A percentile compares a stretch with the other conserved stretches of the same genome.
These are phyloP conservation scores for Ogataea nakhonphanomensis DNA, from an alignment of 805 yeast species.

Conservation along the genomic window DNA sequence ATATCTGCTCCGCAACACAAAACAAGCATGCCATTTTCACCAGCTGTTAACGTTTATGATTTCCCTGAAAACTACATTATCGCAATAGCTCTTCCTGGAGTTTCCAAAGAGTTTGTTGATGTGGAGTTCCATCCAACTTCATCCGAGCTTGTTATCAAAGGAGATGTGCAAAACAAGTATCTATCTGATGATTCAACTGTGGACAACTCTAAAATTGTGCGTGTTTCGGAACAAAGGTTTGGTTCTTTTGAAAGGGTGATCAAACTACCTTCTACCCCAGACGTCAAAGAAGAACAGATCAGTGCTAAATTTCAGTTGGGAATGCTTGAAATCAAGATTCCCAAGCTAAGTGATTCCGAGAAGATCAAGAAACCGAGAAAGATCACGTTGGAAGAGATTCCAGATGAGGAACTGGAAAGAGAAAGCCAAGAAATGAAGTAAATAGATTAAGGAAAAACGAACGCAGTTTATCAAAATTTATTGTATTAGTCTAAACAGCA, in stretches of 20 bases:
- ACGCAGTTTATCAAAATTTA: background rate
- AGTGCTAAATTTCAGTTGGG: slow-evolving; percentile 55
- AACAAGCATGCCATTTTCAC: slow-evolving; percentile 48
- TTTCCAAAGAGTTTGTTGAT: slow-evolving; percentile 47
- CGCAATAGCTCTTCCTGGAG: slow-evolving; percentile 57
- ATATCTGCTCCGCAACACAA: slow-evolving; percentile 44
- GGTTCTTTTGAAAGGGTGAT: slow-evolving; percentile 58
- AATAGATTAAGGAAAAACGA: background rate
- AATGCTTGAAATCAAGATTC: slow-evolving; percentile 47
- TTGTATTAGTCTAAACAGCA: slow-evolving; percentile 8
- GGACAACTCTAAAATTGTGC: slow-evolving; percentile 34
- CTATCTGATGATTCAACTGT: slow-evolving; percentile 34
- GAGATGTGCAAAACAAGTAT: slow-evolving; percentile 40
- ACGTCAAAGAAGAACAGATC: slow-evolving; percentile 50
- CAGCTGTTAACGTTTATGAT: slow-evolving; percentile 58
- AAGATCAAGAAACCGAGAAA: slow-evolving; percentile 21
- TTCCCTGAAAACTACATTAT: slow-evolving; percentile 42
- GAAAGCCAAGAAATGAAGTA: slow-evolving; percentile 13
- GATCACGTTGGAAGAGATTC: slow-evolving; percentile 28
- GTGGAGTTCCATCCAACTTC: slow-evolving; percentile 59
- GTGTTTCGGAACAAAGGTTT: slow-evolving; percentile 51
- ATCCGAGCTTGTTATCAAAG: slow-evolving; percentile 50
- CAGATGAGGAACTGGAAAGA: slow-evolving; percentile 31
- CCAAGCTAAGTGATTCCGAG: slow-evolving; percentile 35
- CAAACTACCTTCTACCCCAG: slow-evolving; percentile 52